Evolutionary conservation across 2,329 filamentous ascomycete genomes (phyloP).

Genomic region (Zymoseptoria tritici): DNA sequence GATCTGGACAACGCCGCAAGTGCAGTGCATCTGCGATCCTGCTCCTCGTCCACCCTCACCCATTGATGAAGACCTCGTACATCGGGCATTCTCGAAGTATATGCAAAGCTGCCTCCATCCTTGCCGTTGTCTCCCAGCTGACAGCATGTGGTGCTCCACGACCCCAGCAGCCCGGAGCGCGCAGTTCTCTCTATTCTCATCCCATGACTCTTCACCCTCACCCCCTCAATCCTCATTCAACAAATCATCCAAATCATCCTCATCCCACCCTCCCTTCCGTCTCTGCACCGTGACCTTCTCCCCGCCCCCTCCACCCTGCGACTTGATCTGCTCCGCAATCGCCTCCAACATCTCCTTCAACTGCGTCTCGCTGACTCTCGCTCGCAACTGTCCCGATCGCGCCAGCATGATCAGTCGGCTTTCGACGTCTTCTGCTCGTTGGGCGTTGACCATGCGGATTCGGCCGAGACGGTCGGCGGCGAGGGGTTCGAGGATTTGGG

Average conservation of each 20-base stretch:
- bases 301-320: conserved; percentile 39
- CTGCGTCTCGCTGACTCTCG: conserved; percentile 86
- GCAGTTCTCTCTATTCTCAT: too few relatives aligned
- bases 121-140: too few relatives aligned
- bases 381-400: conserved; percentile 73
- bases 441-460: conserved; percentile 91
- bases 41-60: too few relatives aligned
- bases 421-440: conserved; percentile 82
- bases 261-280: conserved; percentile 77
- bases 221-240: conserved; percentile 42
- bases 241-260: conserved; percentile 67
- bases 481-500: conserved; percentile 89
- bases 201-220: background rate
- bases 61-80: too few relatives aligned
- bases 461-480: conserved; percentile 88
- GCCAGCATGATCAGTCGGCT: conserved; percentile 89
- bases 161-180: too few relatives aligned
- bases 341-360: conserved; percentile 85
- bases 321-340: conserved; percentile 64
- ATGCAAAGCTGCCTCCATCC: too few relatives aligned
- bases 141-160: too few relatives aligned
- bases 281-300: conserved; percentile 82
- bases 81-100: too few relatives aligned
- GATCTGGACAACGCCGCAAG: too few relatives aligned
- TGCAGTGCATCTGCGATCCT: too few relatives aligned